phyloP scores from a whole-genome alignment of 805 yeast species.

The Ogataea sp. region DNA sequence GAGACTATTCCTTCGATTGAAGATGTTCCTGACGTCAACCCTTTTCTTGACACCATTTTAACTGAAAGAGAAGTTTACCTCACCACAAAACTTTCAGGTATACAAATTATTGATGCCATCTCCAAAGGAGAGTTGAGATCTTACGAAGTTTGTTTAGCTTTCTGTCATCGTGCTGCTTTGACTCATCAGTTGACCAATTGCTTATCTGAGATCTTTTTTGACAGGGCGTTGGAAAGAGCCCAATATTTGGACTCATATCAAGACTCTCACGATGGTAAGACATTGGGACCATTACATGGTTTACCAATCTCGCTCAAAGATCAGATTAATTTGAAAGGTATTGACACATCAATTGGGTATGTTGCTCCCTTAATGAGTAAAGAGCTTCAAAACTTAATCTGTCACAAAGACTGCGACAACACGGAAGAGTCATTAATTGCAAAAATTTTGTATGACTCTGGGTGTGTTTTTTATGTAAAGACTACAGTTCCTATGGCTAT shows the following conservation, averaged over 20 bases:
- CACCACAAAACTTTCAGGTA: slow-evolving; percentile 12
- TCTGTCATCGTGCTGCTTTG: slow-evolving; percentile 33
- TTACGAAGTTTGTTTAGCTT: slow-evolving; percentile 29
- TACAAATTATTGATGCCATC: slow-evolving; percentile 18
- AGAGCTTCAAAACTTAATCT: slow-evolving; percentile 11
- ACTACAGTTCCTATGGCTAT: slow-evolving; percentile 37
- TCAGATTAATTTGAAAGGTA: slow-evolving; percentile 31
- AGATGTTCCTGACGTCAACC: slow-evolving; percentile 17
- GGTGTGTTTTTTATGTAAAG: slow-evolving; percentile 36
- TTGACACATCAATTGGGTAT: slow-evolving; percentile 32
- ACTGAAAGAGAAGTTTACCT: slow-evolving; percentile 16
- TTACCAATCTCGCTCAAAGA: slow-evolving; percentile 39
- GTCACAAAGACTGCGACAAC: slow-evolving; percentile 4
- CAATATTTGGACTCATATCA: slow-evolving; percentile 29
- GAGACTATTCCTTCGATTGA: slow-evolving; percentile 18
- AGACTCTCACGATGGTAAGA: slow-evolving; percentile 20
- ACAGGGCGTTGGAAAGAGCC: slow-evolving; percentile 32
- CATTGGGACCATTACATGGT: slow-evolving; percentile 37
- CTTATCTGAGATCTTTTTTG: slow-evolving; percentile 33
- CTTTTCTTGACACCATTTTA: slow-evolving; percentile 13
- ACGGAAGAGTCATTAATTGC: slow-evolving; percentile 18
- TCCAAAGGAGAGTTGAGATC: slow-evolving; percentile 25
- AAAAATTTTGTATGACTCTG: slow-evolving; percentile 25
- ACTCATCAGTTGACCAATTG: slow-evolving; percentile 36
- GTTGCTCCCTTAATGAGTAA: slow-evolving; percentile 25